Evolutionary conservation across 2,329 filamentous ascomycete species (phyloP).

Genomic region (Fusarium bactridioides): DNA sequence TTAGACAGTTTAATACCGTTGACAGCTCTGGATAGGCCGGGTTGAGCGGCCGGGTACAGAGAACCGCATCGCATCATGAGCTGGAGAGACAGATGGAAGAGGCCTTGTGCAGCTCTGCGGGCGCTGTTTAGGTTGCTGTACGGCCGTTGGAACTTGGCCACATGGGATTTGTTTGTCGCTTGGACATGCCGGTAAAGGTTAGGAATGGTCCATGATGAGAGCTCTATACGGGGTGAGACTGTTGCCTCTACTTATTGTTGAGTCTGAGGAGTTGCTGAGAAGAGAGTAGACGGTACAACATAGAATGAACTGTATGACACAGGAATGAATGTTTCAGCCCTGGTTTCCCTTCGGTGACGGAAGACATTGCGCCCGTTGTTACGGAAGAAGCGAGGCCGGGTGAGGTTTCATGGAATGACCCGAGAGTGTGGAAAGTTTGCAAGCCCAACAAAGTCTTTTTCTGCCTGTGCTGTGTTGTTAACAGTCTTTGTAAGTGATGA

Average conservation of each 20-base stretch:
- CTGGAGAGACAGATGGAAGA: constrained; percentile 12
- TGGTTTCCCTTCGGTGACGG: background rate
- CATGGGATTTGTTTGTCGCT: background rate
- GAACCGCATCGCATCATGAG: background rate
- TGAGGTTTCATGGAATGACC: constrained; percentile 23
- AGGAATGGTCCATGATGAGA: background rate
- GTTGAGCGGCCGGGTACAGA: background rate
- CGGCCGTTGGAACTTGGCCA: constrained; percentile 1
- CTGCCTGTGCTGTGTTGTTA: background rate
- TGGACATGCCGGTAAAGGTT: background rate
- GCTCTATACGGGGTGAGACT: background rate
- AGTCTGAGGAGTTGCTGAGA: background rate
- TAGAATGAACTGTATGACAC: background rate
- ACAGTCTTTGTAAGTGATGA: constrained; percentile 1
- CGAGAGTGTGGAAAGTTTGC: constrained; percentile 27
- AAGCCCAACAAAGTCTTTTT: background rate
- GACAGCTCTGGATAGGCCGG: background rate
- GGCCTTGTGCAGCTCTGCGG: constrained; percentile 26
- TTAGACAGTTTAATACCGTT: background rate
- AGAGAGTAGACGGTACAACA: background rate
- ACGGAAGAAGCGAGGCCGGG: background rate
- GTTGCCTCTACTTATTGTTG: background rate
- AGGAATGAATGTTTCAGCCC: constrained; percentile 14
- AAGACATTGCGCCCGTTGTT: constrained; percentile 3
- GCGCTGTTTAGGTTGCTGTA: constrained; percentile 9